phyloP scores from a whole-genome alignment of 2,329 filamentous ascomycete genomes.

The Pyrenophora graminea region DNA sequence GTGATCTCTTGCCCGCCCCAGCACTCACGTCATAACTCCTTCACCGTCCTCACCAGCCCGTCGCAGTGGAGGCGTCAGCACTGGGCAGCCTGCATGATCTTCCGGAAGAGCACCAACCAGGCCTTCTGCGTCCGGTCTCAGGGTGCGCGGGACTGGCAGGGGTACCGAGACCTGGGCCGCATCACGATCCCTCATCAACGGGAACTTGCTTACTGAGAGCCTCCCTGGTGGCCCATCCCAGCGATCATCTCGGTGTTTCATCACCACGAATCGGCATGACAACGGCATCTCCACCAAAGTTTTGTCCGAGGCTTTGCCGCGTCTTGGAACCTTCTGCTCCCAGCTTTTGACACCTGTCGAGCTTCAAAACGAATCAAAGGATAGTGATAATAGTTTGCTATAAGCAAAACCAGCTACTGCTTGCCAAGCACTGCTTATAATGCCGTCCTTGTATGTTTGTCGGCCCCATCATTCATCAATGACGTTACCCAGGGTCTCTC shows the following conservation, averaged over 20 bases:
- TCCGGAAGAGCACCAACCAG: conserved; percentile 32
- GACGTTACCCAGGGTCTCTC: conserved; percentile 12
- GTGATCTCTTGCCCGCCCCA: background rate
- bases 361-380: background rate
- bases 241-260: conserved; percentile 35
- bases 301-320: conserved; percentile 14
- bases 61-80: conserved; percentile 2
- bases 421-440: too few species aligned
- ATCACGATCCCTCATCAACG: conserved; percentile 29
- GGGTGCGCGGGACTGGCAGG: conserved; percentile 35
- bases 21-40: background rate
- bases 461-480: background rate
- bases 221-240: conserved; percentile 28
- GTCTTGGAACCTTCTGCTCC: background rate
- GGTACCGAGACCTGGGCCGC: conserved; percentile 32
- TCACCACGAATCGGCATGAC: conserved; percentile 27
- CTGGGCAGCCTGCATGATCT: conserved; percentile 42
- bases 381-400: background rate
- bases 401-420: too few species aligned
- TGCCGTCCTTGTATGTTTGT: background rate
- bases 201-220: conserved; percentile 30
- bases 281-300: conserved; percentile 26
- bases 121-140: conserved; percentile 28
- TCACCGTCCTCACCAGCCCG: background rate
- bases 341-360: background rate